Percentiles rank a stretch among this genome's conserved stretches.
These are phyloP conservation scores for Russula sp. DNA, from an alignment of 768 basidiomycete species.

Conservation along the genomic window DNA sequence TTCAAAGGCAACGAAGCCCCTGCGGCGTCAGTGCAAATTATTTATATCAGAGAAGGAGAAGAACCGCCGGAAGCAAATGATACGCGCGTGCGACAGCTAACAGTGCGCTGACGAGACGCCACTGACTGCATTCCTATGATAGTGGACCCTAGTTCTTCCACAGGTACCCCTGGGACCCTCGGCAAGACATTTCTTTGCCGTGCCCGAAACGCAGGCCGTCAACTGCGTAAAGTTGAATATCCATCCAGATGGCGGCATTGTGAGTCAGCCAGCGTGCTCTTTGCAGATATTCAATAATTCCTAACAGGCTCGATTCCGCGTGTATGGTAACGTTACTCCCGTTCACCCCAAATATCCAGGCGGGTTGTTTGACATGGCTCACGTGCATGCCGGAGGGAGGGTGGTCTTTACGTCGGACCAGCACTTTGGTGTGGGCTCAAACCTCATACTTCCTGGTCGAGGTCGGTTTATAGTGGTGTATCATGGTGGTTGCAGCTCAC, in stretches of 20 bases:
- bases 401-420: slow-evolving; percentile 88
- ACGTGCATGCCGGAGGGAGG: slow-evolving; percentile 85
- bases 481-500: slow-evolving; percentile 1
- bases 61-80: slow-evolving; percentile 46
- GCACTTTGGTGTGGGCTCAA: slow-evolving; percentile 90
- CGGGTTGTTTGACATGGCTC: slow-evolving; percentile 76
- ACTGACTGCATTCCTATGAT: slow-evolving; percentile 8
- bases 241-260: slow-evolving; percentile 97
- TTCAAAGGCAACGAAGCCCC: slow-evolving; percentile 83
- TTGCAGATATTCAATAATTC: slow-evolving; percentile 2
- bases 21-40: slow-evolving; percentile 67
- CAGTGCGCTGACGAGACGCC: not conserved
- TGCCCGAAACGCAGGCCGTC: slow-evolving; percentile 49
- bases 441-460: slow-evolving; percentile 87
- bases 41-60: slow-evolving; percentile 45
- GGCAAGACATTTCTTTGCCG: slow-evolving; percentile 84
- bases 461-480: slow-evolving; percentile 41
- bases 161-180: slow-evolving; percentile 74
- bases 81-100: slow-evolving; percentile 46
- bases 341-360: slow-evolving; percentile 51
- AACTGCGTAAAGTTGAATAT: slow-evolving; percentile 91
- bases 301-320: slow-evolving; percentile 82
- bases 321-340: slow-evolving; percentile 76
- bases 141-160: slow-evolving; percentile 85
- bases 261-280: slow-evolving; percentile 42